A percentile compares a stretch with the other conserved stretches of the same genome.
Conservation (phyloP, 2,329 filamentous ascomycete genomes). For the Penicillium olsonii region DNA sequence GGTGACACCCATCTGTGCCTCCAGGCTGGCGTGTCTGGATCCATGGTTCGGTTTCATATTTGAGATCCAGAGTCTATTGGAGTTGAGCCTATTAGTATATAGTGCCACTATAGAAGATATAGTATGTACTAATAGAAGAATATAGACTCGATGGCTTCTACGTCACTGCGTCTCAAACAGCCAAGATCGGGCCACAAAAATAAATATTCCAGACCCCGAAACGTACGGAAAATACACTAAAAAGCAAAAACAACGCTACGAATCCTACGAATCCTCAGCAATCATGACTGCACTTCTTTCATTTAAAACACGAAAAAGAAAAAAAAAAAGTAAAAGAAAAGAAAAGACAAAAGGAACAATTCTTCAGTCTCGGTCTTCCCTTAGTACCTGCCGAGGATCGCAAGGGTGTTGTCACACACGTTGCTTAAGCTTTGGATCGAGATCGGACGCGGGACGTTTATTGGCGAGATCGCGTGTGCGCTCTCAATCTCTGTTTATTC, state of each 20-base stretch:
- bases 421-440: slow-evolving; percentile 28
- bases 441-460: slow-evolving; percentile 23
- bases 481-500: not conserved
- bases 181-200: slow-evolving; percentile 8
- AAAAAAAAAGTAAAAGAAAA: not conserved
- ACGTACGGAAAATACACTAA: not conserved
- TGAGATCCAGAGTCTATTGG: not conserved
- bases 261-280: not conserved
- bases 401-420: slow-evolving; percentile 9
- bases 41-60: slow-evolving; percentile 4
- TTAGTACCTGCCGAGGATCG: slow-evolving; percentile 13
- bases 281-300: too few relatives aligned
- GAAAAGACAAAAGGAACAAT: slow-evolving; percentile 1
- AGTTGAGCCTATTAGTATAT: too few relatives aligned
- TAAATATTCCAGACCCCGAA: not conserved
- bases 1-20: slow-evolving; percentile 8
- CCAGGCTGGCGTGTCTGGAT: slow-evolving; percentile 5
- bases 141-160: too few relatives aligned
- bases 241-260: not conserved
- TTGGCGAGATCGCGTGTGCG: slow-evolving; percentile 20
- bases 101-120: too few relatives aligned
- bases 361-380: slow-evolving; percentile 17
- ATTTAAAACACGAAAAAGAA: too few relatives aligned
- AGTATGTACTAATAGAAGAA: too few relatives aligned
- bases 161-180: slow-evolving; percentile 7